Evolutionary conservation across 345 rosid genomes (phyloP).

Genomic region (Dovyalis caffra): DNA sequence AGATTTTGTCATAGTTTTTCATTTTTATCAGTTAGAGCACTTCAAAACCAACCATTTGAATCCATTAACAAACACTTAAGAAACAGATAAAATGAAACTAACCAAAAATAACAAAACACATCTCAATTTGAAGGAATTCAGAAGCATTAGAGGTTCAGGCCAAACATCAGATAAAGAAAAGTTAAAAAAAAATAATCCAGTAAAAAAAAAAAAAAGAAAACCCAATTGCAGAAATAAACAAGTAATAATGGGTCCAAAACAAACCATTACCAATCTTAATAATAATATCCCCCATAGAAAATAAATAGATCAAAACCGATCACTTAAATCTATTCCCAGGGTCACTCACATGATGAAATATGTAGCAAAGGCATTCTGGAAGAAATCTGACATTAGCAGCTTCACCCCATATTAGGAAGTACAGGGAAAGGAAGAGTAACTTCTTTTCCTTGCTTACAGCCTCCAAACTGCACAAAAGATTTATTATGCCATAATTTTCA

Average conservation of each 20-base stretch:
- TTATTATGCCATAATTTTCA: neutral
- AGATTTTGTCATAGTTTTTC: neutral
- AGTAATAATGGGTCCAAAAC: neutral
- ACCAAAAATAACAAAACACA: too few relatives aligned
- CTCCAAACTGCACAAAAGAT: constrained; percentile 62
- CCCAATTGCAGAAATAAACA: neutral
- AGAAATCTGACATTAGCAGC: constrained; percentile 82
- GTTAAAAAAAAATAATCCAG: neutral
- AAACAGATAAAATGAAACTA: too few relatives aligned
- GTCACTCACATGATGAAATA: constrained; percentile 85
- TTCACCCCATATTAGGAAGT: constrained; percentile 94
- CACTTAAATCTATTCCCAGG: neutral
- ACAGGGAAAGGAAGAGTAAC: constrained; percentile 70
- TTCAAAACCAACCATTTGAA: too few relatives aligned
- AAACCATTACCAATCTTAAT: neutral
- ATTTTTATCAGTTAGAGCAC: neutral
- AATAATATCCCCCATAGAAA: neutral
- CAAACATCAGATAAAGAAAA: neutral
- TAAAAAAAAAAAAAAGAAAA: neutral
- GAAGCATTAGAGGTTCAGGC: neutral
- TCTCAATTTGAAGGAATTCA: too few relatives aligned
- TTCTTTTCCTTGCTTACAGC: constrained; percentile 76
- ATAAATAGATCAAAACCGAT: neutral
- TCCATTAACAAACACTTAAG: too few relatives aligned
- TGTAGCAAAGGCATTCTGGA: constrained; percentile 94